Conservation (phyloP, 2,329 filamentous ascomycete species). For the Sarocladium brachiariae region DNA sequence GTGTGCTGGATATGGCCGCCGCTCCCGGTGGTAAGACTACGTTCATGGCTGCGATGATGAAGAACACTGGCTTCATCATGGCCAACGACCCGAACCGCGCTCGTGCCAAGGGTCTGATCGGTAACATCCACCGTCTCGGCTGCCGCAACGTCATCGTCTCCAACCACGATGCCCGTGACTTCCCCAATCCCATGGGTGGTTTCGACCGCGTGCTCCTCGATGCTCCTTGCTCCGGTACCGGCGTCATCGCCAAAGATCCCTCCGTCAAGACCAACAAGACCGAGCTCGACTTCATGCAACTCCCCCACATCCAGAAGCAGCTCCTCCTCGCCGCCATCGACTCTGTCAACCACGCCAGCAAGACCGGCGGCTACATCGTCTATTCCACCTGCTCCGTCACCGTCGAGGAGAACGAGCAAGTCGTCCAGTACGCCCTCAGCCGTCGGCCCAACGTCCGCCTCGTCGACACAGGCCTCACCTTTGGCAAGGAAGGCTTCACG, state of each 20-base stretch:
- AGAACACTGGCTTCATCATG: constrained; percentile 88
- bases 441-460: constrained; percentile 91
- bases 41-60: constrained; percentile 93
- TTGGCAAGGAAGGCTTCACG: constrained; percentile 89
- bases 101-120: constrained; percentile 93
- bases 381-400: constrained; percentile 97
- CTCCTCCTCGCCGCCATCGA: constrained; percentile 89
- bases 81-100: constrained; percentile 95
- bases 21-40: constrained; percentile 96
- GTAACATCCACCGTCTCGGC: constrained; percentile 92
- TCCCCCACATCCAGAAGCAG: constrained; percentile 94
- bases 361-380: constrained; percentile 90
- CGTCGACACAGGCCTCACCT: constrained; percentile 82
- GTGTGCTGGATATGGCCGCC: constrained; percentile 88
- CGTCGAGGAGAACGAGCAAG: constrained; percentile 82
- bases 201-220: constrained; percentile 94
- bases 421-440: constrained; percentile 87
- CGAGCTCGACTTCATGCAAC: constrained; percentile 84
- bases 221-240: constrained; percentile 91
- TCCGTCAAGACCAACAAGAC: constrained; percentile 98
- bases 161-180: constrained; percentile 90
- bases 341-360: constrained; percentile 83
- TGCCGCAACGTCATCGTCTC: constrained; percentile 92
- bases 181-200: constrained; percentile 88
- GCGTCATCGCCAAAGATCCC: constrained; percentile 94